Percentiles rank a stretch among this genome's conserved stretches.
Evolutionary conservation across 495 filamentous ascomycete species (phyloP).

Genomic region (Daldinia vernicosa): DNA sequence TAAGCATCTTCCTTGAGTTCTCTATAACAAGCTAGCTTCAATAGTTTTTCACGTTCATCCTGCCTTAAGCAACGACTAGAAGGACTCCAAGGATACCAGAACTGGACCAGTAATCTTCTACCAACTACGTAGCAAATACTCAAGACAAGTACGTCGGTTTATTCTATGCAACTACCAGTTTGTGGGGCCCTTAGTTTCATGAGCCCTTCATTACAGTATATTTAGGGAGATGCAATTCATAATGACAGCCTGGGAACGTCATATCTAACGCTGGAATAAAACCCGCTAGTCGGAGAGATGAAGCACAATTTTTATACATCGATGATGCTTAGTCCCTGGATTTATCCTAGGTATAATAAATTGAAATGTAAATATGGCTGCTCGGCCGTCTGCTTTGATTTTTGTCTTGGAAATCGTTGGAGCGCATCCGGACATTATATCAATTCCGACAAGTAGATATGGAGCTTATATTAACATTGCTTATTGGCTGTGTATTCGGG

Average conservation of each 20-base stretch:
- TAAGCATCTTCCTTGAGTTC: no score
- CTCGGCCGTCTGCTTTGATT: not conserved
- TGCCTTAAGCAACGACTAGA: no score
- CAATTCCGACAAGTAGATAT: not conserved
- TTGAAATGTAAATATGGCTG: not conserved
- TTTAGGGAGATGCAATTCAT: not conserved
- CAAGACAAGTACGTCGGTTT: no score
- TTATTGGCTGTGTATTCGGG: not conserved
- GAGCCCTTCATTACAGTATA: no score
- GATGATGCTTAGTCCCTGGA: slow-evolving; percentile 16
- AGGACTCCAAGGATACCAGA: no score
- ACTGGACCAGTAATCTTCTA: no score
- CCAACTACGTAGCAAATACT: no score
- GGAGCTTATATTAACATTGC: not conserved
- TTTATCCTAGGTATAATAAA: not conserved
- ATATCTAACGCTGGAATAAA: not conserved
- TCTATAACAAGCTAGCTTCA: no score
- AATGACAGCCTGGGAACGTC: slow-evolving; percentile 7
- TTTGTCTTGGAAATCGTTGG: not conserved
- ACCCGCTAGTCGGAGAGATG: not conserved
- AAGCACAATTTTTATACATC: not conserved
- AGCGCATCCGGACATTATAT: not conserved
- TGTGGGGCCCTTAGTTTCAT: no score
- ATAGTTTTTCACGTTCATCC: no score
- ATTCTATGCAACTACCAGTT: no score